phyloP scores from a whole-genome alignment of 352 stramenopile species.

The Phytophthora crassamura region DNA sequence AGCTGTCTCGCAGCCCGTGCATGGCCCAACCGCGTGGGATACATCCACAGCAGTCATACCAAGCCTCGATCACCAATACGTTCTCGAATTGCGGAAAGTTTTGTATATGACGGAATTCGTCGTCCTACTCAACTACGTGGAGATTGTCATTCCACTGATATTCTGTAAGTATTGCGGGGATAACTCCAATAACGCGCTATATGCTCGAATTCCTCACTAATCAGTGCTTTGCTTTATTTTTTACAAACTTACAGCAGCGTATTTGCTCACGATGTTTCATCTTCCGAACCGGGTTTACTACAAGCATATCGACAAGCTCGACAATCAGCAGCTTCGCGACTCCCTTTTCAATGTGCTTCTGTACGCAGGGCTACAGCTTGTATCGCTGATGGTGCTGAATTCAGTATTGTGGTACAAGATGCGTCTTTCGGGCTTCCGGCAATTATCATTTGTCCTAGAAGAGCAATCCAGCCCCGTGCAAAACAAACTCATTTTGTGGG shows the following conservation, averaged over 20 bases:
- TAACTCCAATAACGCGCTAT: background rate
- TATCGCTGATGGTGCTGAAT: constrained; percentile 14
- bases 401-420: constrained; percentile 2
- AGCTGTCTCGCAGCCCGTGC: too few species aligned
- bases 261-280: constrained; percentile 28
- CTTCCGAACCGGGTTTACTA: constrained; percentile 40
- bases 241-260: constrained; percentile 15
- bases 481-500: constrained; percentile 25
- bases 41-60: background rate
- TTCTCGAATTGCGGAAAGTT: constrained; percentile 9
- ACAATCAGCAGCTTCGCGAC: background rate
- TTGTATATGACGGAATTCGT: constrained; percentile 32
- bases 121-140: constrained; percentile 29
- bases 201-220: background rate
- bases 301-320: constrained; percentile 17
- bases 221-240: background rate
- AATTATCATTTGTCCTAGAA: constrained; percentile 24
- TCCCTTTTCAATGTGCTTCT: constrained; percentile 13
- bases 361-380: constrained; percentile 11
- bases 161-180: constrained; percentile 17
- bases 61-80: constrained; percentile 12
- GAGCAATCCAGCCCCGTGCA: constrained; percentile 4
- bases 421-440: constrained; percentile 6
- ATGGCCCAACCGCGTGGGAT: background rate
- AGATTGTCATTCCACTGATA: constrained; percentile 25